Conservation (phyloP, 169 alveolate genomes). For the Cryptosporidium parvum region DNA sequence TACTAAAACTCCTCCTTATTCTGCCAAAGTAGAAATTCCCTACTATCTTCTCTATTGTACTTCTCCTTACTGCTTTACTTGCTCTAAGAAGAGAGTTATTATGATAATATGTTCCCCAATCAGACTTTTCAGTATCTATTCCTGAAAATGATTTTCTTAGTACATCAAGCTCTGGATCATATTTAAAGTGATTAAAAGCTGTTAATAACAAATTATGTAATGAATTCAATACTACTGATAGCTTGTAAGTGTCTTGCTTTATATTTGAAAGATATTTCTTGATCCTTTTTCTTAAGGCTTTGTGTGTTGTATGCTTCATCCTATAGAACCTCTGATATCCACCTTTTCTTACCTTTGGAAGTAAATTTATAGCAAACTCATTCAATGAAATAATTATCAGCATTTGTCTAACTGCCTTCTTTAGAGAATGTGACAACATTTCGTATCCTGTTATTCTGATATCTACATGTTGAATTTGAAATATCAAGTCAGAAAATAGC, state of each 20-base stretch:
- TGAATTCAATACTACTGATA: slow-evolving; percentile 39
- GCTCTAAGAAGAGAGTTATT: slow-evolving; percentile 37
- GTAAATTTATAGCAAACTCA: slow-evolving; percentile 55
- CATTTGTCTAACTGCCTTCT: slow-evolving; percentile 68
- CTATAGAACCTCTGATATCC: slow-evolving; percentile 76
- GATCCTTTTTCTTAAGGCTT: slow-evolving; percentile 53
- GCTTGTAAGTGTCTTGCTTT: slow-evolving; percentile 27
- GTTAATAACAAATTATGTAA: slow-evolving; percentile 27
- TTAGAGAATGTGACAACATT: slow-evolving; percentile 61
- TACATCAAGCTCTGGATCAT: slow-evolving; percentile 62
- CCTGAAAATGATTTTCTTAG: slow-evolving; percentile 47
- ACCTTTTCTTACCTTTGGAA: slow-evolving; percentile 62
- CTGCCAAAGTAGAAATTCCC: slow-evolving; percentile 63
- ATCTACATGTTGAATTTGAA: slow-evolving; percentile 56
- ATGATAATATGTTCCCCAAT: slow-evolving; percentile 24
- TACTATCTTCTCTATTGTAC: slow-evolving; percentile 54
- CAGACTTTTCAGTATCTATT: slow-evolving; percentile 21
- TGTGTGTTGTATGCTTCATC: slow-evolving; percentile 62
- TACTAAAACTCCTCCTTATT: slow-evolving; percentile 52
- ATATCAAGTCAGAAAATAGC: slow-evolving; percentile 41
- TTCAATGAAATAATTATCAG: slow-evolving; percentile 45
- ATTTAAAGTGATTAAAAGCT: slow-evolving; percentile 65
- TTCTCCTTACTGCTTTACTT: slow-evolving; percentile 56
- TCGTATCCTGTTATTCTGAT: slow-evolving; percentile 29
- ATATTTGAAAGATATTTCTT: slow-evolving; percentile 29